A percentile compares a stretch with the other conserved stretches of the same genome.
These are phyloP conservation scores for Phlyctochytrium planicorne DNA, from an alignment of 192 early-diverging fungal species.

Conservation along the genomic window DNA sequence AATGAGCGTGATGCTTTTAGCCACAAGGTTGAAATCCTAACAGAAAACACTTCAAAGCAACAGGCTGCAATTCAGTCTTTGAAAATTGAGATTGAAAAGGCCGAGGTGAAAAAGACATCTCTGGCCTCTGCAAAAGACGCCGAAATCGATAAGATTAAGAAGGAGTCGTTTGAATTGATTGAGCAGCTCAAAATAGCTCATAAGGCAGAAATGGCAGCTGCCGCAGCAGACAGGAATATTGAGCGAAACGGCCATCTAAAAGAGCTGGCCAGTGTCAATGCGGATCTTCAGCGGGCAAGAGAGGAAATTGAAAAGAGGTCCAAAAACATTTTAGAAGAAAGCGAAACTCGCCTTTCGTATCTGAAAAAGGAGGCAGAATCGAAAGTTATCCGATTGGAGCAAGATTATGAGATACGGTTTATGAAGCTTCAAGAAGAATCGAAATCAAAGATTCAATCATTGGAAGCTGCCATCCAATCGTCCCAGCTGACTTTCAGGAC, in stretches of 20 bases:
- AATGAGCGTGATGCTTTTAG: slow-evolving; percentile 4
- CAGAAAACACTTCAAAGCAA: neutral
- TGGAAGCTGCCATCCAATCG: slow-evolving; percentile 12
- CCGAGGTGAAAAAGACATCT: neutral
- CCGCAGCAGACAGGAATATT: slow-evolving; percentile 1
- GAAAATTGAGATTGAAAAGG: slow-evolving; percentile 9
- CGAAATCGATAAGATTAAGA: slow-evolving; percentile 21
- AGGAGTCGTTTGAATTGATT: neutral
- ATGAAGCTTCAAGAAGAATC: slow-evolving; percentile 15
- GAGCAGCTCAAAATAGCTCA: slow-evolving; percentile 1
- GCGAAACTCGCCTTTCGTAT: neutral
- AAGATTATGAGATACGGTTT: slow-evolving; percentile 3
- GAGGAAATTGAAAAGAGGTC: slow-evolving; percentile 4
- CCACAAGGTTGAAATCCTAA: neutral
- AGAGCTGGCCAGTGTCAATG: neutral
- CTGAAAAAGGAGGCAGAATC: slow-evolving; percentile 10
- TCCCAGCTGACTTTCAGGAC: slow-evolving; percentile 1
- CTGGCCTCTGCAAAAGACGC: neutral
- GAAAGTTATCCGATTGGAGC: neutral
- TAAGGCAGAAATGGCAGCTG: neutral
- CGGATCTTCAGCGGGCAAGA: neutral
- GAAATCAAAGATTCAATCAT: neutral
- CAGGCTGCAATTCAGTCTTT: neutral
- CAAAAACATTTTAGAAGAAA: neutral
- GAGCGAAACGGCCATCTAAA: neutral